A percentile compares a stretch with the other conserved stretches of the same genome.
Conservation (phyloP, 169 alveolate genomes). For the Plasmodium falciparum region DNA sequence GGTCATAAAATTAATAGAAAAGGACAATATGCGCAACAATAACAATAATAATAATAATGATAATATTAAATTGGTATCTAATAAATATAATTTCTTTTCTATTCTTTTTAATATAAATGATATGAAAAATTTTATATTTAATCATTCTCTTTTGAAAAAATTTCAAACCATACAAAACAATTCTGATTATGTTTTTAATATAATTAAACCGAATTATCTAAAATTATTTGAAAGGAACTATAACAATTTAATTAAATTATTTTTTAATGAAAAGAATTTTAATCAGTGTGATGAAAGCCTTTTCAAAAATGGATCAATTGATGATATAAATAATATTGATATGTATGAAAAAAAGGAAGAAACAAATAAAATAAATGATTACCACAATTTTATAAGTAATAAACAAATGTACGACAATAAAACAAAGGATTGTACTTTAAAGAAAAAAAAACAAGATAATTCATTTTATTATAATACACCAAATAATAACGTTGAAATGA, state of each 20-base stretch:
- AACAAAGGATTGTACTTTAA: background rate
- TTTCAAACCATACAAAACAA: conserved; percentile 52
- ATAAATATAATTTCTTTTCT: background rate
- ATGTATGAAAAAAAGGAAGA: background rate
- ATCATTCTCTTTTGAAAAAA: conserved; percentile 42
- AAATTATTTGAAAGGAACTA: conserved; percentile 65
- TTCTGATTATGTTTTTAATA: conserved; percentile 40
- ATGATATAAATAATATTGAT: background rate
- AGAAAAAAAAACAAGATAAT: background rate
- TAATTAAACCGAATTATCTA: conserved; percentile 64
- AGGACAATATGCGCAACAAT: conserved; percentile 15
- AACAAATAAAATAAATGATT: background rate
- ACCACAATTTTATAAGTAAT: background rate
- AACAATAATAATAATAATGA: background rate
- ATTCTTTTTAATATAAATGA: conserved; percentile 16
- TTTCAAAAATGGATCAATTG: background rate
- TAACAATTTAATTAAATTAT: conserved; percentile 21
- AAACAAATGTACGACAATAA: background rate
- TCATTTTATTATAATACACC: background rate
- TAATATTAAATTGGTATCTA: background rate
- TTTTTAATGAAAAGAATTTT: background rate
- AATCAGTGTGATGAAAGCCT: background rate
- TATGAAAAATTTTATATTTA: conserved; percentile 46
- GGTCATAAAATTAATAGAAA: conserved; percentile 48
- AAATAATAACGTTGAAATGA: no score